Base-by-base conservation (phyloP, 164 flowering plant species). In the Vitis amurensis region DNA sequence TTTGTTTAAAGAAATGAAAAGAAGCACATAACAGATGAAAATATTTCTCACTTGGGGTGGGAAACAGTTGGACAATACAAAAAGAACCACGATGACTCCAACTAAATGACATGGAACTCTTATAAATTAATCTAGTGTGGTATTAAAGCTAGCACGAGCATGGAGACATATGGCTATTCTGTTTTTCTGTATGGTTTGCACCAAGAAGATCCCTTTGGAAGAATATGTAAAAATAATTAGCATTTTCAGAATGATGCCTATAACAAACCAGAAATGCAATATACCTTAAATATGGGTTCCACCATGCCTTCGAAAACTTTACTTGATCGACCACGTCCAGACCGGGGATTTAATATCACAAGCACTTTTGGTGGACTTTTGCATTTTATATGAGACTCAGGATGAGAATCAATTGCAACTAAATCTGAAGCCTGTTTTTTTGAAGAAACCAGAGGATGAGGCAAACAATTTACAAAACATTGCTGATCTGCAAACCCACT, bases 231-330 rank as follows among this genome's bases (percentile, higher is more conserved):
- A n/a, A 66, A 47, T 14, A 55, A 31, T 23, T 4, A 75, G 15
- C 19, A 57, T 27, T 3, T 31, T 3, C 16, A 16, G 19, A 4
- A 15, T 13, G 16, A 17, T 57, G 29, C 9, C 3, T 16, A 56
- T 1, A 52, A 55, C 60, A 68, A 68, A 61, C 59, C 29, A 65
- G 17, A 67, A 71, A 64, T 17, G 72, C 57, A 63, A 52, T 79
- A 63, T 77, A 95, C 99, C 94, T 95, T 89, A 78, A 95, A 95
- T 79, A 95, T 89, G 44, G 99, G 98, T 77, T 95, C 99, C 58
- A 87, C 99, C 79, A 82, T 73, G 19, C 78, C 81, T 77, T 91
- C 89, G 74, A 91, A 95, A 73, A 95, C 97, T 86, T 93, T 95
- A 75, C 84, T 91, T 15, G 99, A 95, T 11, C 99, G 98, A 73